These are phyloP conservation scores for Musa itinerans DNA, from an alignment of 176 grass and related monocot genomes.

Conservation along the genomic window DNA sequence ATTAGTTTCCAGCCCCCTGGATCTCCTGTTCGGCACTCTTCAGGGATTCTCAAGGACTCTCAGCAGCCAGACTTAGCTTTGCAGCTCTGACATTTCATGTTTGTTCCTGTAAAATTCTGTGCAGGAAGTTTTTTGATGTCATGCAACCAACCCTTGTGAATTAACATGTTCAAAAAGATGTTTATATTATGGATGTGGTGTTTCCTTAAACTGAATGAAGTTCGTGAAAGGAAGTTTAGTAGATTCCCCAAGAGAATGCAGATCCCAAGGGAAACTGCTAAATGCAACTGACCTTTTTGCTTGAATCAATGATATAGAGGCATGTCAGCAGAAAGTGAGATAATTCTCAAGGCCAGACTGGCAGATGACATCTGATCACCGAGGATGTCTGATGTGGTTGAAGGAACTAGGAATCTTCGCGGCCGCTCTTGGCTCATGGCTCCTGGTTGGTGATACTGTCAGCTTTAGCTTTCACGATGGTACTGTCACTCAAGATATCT, in stretches of 20 bases:
- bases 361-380: neutral
- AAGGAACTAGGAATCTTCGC: too few relatives aligned
- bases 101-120: neutral
- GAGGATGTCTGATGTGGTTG: too few relatives aligned
- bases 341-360: neutral
- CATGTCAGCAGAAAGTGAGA: neutral
- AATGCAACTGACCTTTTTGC: neutral
- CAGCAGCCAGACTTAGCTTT: constrained; percentile 95
- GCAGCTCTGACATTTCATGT: constrained; percentile 50
- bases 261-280: neutral
- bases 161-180: neutral
- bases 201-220: neutral
- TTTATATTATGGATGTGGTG: neutral
- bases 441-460: too few relatives aligned
- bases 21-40: constrained; percentile 57
- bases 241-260: neutral
- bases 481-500: neutral
- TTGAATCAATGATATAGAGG: neutral
- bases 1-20: constrained; percentile 73
- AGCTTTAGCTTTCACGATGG: neutral
- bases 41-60: constrained; percentile 85
- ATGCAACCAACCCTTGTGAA: neutral
- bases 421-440: too few relatives aligned
- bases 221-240: neutral
- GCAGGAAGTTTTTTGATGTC: neutral